These are phyloP conservation scores for Chrysopogon serrulatus DNA, from an alignment of 176 grass and related monocot genomes.

Conservation along the genomic window DNA sequence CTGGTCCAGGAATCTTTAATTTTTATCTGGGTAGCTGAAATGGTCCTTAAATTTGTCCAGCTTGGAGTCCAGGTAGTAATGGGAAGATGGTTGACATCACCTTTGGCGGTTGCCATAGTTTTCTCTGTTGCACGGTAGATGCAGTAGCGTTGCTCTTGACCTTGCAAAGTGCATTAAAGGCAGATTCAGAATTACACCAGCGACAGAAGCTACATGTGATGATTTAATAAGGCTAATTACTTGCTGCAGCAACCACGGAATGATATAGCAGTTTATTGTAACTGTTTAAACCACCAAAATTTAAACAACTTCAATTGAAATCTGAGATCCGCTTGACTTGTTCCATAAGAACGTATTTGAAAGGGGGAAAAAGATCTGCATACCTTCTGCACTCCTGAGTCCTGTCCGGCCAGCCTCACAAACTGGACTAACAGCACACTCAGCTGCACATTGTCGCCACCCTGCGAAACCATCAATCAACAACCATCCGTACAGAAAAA, in stretches of 20 bases:
- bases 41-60: too few relatives aligned
- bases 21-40: too few relatives aligned
- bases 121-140: conserved; percentile 23
- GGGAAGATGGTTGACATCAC: conserved; percentile 36
- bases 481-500: not conserved
- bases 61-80: conserved; percentile 60
- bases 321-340: too few relatives aligned
- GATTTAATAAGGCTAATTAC: too few relatives aligned
- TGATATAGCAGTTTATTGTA: not conserved
- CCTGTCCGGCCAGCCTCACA: not conserved
- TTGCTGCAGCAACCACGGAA: not conserved
- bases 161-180: conserved; percentile 23
- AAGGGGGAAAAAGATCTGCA: not conserved
- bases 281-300: not conserved
- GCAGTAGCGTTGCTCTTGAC: conserved; percentile 41
- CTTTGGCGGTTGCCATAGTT: conserved; percentile 26
- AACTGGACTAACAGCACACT: not conserved
- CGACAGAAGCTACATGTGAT: not conserved
- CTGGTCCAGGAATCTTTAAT: too few relatives aligned
- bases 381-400: conserved; percentile 22
- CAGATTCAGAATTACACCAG: not conserved
- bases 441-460: conserved; percentile 19
- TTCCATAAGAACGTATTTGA: not conserved
- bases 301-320: not conserved
- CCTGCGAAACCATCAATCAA: not conserved